A percentile compares a stretch with the other conserved stretches of the same genome.
Conservation (phyloP, 2,329 filamentous ascomycete genomes). For the Biscogniauxia sp. region DNA sequence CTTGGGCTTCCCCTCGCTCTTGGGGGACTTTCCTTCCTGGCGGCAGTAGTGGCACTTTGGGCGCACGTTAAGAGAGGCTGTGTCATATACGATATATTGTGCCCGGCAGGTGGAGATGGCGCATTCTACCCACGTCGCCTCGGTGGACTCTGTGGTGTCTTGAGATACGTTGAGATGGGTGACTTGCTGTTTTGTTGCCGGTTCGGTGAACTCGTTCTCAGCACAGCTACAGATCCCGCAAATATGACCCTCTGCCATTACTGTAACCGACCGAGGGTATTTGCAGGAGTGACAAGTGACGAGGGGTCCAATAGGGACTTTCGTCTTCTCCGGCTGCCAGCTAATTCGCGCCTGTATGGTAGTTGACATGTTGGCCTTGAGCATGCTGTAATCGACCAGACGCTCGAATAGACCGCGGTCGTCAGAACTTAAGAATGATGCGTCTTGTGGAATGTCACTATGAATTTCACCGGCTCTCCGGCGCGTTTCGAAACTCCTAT, state of each 20-base stretch:
- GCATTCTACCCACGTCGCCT: conserved; percentile 48
- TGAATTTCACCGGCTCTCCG: conserved; percentile 22
- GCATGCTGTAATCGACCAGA: conserved; percentile 45
- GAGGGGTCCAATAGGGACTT: conserved; percentile 41
- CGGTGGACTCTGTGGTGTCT: conserved; percentile 31
- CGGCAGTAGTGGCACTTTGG: conserved; percentile 51
- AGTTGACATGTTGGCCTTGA: conserved; percentile 45
- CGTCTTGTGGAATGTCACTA: conserved; percentile 5
- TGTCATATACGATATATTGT: conserved; percentile 50
- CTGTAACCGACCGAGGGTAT: conserved; percentile 47
- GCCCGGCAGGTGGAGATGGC: conserved; percentile 40
- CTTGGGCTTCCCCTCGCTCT: conserved; percentile 8
- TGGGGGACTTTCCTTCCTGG: conserved; percentile 9
- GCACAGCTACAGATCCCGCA: conserved; percentile 40
- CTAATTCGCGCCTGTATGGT: conserved; percentile 41
- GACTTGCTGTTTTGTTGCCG: conserved; percentile 23
- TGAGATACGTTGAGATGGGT: conserved; percentile 30
- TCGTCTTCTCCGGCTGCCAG: conserved; percentile 46
- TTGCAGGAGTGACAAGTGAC: conserved; percentile 41
- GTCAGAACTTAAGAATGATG: conserved; percentile 31
- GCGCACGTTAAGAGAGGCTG: conserved; percentile 38
- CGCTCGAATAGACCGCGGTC: conserved; percentile 43
- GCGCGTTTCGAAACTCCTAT: conserved; percentile 35
- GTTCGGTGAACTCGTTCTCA: conserved; percentile 16
- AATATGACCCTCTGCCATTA: conserved; percentile 41